These are phyloP conservation scores for Fusarium anguioides DNA, from an alignment of 2,329 filamentous ascomycete genomes.

Conservation along the genomic window DNA sequence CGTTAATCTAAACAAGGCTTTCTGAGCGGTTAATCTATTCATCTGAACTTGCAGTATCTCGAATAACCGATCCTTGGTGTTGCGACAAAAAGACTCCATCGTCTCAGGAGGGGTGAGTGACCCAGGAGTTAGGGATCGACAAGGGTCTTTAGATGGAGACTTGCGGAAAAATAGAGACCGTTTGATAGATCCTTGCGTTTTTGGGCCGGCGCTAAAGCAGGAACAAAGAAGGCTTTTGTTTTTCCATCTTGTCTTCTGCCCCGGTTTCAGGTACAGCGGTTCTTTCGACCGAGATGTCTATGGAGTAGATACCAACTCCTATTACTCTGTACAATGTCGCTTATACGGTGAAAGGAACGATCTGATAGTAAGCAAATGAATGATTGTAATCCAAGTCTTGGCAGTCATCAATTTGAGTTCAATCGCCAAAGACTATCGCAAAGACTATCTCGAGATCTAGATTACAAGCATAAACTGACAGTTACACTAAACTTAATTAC, in stretches of 20 bases:
- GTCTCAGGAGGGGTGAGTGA: constrained; percentile 16
- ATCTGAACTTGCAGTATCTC: neutral
- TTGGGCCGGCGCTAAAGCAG: constrained; percentile 36
- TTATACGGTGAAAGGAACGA: neutral
- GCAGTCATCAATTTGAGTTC: neutral
- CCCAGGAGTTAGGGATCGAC: neutral
- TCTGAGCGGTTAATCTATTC: neutral
- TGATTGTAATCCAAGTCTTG: neutral
- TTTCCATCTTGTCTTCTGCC: constrained; percentile 16
- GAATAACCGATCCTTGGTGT: neutral
- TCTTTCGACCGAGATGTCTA: constrained; percentile 13
- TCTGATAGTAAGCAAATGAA: neutral
- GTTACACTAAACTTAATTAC: neutral
- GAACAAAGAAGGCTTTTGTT: constrained; percentile 26
- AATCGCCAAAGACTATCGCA: too few relatives aligned
- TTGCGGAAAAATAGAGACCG: constrained; percentile 33
- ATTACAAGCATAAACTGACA: too few relatives aligned
- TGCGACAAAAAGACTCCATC: neutral
- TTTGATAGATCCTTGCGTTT: neutral
- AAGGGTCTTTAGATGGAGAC: constrained; percentile 3
- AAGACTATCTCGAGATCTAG: neutral
- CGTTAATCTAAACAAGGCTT: neutral
- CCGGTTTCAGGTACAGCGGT: constrained; percentile 42
- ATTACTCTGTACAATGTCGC: constrained; percentile 4
- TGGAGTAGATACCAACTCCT: too few relatives aligned